Evolutionary conservation across 1,284 basidiomycete genomes (phyloP).

Genomic region (Athelia psychrophila): DNA sequence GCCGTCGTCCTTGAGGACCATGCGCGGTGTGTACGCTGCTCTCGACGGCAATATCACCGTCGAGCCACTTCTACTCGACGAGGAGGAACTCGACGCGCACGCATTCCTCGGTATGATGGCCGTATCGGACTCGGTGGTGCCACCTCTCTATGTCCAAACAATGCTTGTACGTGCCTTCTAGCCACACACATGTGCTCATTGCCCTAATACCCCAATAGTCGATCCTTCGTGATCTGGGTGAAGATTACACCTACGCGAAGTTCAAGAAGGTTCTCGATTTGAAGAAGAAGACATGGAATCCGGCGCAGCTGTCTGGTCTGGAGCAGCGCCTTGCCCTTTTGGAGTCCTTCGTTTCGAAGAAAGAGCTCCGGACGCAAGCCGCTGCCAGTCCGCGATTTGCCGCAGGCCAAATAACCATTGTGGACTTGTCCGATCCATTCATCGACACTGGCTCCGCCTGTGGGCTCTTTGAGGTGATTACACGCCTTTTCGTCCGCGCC

Average conservation of each 20-base stretch:
- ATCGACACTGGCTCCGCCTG: conserved; percentile 66
- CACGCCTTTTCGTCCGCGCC: conserved; percentile 64
- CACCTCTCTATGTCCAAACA: conserved; percentile 66
- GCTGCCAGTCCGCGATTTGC: conserved; percentile 29
- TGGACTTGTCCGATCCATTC: conserved; percentile 72
- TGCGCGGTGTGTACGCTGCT: conserved; percentile 51
- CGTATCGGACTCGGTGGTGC: conserved; percentile 51
- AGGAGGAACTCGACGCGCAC: conserved; percentile 63
- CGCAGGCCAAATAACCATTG: conserved; percentile 34
- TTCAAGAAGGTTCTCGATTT: conserved; percentile 47
- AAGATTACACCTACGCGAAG: conserved; percentile 37
- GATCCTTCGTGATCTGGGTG: conserved; percentile 46
- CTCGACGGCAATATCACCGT: conserved; percentile 49
- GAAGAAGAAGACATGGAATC: conserved; percentile 50
- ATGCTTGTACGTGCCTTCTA: conserved; percentile 42
- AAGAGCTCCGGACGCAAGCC: conserved; percentile 9
- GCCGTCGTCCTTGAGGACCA: conserved; percentile 56
- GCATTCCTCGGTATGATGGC: conserved; percentile 70
- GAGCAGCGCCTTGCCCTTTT: conserved; percentile 59
- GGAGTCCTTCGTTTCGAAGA: conserved; percentile 44
- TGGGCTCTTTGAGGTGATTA: conserved; percentile 66
- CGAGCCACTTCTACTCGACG: conserved; percentile 52
- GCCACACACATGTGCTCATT: background rate
- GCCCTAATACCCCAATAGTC: conserved; percentile 17
- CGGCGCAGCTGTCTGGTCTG: conserved; percentile 46